Conservation (phyloP, 306 rosid genomes). For the Erythrophleum fordii region DNA sequence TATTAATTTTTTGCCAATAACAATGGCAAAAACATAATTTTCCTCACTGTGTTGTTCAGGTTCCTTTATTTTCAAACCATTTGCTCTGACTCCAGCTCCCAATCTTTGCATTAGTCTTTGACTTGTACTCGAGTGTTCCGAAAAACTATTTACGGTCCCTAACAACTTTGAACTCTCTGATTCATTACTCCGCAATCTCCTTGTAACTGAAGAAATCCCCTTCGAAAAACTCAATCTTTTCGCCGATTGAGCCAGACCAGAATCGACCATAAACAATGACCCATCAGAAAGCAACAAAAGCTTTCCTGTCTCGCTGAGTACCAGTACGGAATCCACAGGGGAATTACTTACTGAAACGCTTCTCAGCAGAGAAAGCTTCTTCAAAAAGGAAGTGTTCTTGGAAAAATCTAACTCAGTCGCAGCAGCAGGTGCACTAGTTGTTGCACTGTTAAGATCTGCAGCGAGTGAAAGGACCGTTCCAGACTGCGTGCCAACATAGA, state of each 20-base stretch:
- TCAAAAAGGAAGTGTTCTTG: conserved; percentile 34
- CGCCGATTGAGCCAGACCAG: conserved; percentile 52
- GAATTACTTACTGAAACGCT: conserved; percentile 57
- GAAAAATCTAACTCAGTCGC: conserved; percentile 29
- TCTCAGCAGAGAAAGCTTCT: conserved; percentile 54
- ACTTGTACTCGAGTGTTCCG: conserved; percentile 47
- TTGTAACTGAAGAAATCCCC: conserved; percentile 64
- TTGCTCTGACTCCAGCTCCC: conserved; percentile 68
- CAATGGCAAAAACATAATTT: conserved; percentile 61
- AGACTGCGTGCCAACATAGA: conserved; percentile 73
- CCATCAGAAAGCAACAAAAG: conserved; percentile 75
- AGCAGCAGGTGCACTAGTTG: conserved; percentile 6
- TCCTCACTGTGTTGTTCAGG: conserved; percentile 53
- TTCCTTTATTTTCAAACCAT: conserved; percentile 73
- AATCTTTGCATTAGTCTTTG: conserved; percentile 75
- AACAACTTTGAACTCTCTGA: conserved; percentile 54
- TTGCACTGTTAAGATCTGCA: conserved; percentile 34
- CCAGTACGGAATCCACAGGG: conserved; percentile 56
- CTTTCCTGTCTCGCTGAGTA: conserved; percentile 59
- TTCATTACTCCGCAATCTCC: conserved; percentile 58
- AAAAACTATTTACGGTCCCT: conserved; percentile 31
- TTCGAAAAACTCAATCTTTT: conserved; percentile 63
- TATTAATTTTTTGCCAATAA: conserved; percentile 68
- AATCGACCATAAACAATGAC: conserved; percentile 69
- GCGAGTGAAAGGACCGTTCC: conserved; percentile 75